Conservation (phyloP, 1,284 basidiomycete species). For the Porodaedalea pini region DNA sequence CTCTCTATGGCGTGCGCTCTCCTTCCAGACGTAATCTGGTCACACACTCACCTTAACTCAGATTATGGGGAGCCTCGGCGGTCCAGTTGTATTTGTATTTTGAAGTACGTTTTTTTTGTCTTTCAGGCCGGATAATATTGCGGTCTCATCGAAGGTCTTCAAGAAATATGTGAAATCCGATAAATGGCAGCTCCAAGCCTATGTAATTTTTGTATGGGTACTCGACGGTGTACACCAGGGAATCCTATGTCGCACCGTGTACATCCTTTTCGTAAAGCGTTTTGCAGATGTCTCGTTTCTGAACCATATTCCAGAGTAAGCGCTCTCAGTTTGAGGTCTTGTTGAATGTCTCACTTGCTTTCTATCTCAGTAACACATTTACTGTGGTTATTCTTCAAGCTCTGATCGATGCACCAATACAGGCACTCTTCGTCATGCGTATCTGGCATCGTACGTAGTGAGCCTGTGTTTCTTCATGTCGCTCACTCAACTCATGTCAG, state of each 20-base stretch:
- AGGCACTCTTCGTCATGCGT: slow-evolving; percentile 4
- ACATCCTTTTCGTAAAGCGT: slow-evolving; percentile 9
- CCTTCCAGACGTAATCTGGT: too few species aligned
- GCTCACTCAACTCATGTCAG: neutral
- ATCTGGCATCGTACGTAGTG: slow-evolving; percentile 2
- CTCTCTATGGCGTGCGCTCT: too few species aligned
- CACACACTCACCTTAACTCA: neutral
- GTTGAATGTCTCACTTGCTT: neutral
- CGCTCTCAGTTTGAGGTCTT: too few species aligned
- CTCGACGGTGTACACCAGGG: slow-evolving; percentile 14
- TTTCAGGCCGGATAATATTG: neutral
- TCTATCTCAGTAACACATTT: neutral
- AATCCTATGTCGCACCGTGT: slow-evolving; percentile 3
- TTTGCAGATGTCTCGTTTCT: slow-evolving; percentile 3
- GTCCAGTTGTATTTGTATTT: slow-evolving; percentile 12
- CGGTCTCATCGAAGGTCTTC: neutral
- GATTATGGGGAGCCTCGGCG: slow-evolving; percentile 1
- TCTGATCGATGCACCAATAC: neutral
- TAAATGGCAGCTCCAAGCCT: neutral
- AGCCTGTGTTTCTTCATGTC: neutral
- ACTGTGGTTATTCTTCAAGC: neutral
- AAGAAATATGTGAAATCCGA: slow-evolving; percentile 9
- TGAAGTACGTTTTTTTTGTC: neutral
- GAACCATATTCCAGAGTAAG: neutral
- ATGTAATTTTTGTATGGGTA: slow-evolving; percentile 9